Evolutionary conservation across 495 filamentous ascomycete genomes (phyloP).

Genomic region (Penicillium macrosclerotiorum): DNA sequence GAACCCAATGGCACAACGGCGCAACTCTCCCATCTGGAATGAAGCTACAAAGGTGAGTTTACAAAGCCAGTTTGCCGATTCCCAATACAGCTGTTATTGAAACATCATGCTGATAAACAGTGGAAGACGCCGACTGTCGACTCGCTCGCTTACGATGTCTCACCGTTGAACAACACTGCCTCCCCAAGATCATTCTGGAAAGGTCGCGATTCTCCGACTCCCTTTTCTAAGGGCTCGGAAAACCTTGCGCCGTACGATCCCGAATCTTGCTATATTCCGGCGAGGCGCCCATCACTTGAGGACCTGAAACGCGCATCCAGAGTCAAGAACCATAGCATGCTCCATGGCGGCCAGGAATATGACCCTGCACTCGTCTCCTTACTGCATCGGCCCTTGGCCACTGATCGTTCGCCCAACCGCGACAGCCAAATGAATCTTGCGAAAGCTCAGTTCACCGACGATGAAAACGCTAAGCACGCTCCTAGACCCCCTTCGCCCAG

Average conservation of each 20-base stretch:
- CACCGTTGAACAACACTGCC: conserved; percentile 61
- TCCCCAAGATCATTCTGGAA: conserved; percentile 87
- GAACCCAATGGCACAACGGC: conserved; percentile 53
- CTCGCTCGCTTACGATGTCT: conserved; percentile 73
- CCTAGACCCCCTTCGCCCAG: conserved; percentile 59
- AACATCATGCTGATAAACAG: conserved; percentile 31
- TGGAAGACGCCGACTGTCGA: conserved; percentile 54
- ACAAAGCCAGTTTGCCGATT: too few species aligned
- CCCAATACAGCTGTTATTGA: too few species aligned
- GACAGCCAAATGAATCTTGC: conserved; percentile 61
- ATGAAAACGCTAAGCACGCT: conserved; percentile 27
- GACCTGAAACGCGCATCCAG: conserved; percentile 88
- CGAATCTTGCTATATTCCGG: conserved; percentile 61
- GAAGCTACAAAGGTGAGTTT: conserved; percentile 59
- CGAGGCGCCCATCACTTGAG: conserved; percentile 84
- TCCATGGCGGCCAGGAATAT: conserved; percentile 86
- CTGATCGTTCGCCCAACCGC: conserved; percentile 52
- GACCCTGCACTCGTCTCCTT: conserved; percentile 74
- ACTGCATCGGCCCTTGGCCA: conserved; percentile 75
- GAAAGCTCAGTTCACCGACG: conserved; percentile 35
- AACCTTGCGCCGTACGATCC: conserved; percentile 62
- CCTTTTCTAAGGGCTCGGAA: conserved; percentile 63
- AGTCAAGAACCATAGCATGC: conserved; percentile 95
- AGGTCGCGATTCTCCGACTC: conserved; percentile 62
- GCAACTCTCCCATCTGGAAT: conserved; percentile 78